phyloP scores from a whole-genome alignment of 768 basidiomycete genomes.

The Rickenella mellea region DNA sequence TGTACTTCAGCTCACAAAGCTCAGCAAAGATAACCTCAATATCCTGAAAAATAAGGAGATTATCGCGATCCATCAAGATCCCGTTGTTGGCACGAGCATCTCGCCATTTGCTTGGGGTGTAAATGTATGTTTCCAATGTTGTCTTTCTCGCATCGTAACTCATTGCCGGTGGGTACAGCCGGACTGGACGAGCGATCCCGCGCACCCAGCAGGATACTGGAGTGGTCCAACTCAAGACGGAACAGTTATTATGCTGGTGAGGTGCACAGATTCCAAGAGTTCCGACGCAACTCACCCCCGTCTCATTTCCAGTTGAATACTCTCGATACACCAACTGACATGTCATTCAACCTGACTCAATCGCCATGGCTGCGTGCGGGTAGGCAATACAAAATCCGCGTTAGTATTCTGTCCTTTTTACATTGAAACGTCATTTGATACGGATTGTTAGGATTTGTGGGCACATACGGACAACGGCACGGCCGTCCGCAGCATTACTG shows the following conservation, averaged over 20 bases:
- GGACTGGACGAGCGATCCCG: constrained; percentile 28
- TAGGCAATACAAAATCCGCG: constrained; percentile 53
- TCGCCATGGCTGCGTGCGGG: constrained; percentile 67
- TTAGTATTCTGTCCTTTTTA: constrained; percentile 20
- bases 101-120: constrained; percentile 64
- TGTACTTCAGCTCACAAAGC: constrained; percentile 33
- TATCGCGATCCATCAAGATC: constrained; percentile 61
- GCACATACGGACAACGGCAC: constrained; percentile 63
- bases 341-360: constrained; percentile 58
- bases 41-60: constrained; percentile 58
- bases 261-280: constrained; percentile 5
- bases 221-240: constrained; percentile 58
- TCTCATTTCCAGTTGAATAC: constrained; percentile 42
- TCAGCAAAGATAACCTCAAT: constrained; percentile 38
- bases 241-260: constrained; percentile 57
- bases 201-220: constrained; percentile 64
- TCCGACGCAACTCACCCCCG: background rate
- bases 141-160: background rate
- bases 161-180: constrained; percentile 13
- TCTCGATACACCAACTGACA: constrained; percentile 40
- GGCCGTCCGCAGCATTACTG: constrained; percentile 49
- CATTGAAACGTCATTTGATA: background rate
- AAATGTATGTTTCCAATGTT: constrained; percentile 37
- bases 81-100: constrained; percentile 48
- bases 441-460: constrained; percentile 51